Conservation (phyloP, 2,329 filamentous ascomycete genomes). For the Neopestalotiopsis rosae region DNA sequence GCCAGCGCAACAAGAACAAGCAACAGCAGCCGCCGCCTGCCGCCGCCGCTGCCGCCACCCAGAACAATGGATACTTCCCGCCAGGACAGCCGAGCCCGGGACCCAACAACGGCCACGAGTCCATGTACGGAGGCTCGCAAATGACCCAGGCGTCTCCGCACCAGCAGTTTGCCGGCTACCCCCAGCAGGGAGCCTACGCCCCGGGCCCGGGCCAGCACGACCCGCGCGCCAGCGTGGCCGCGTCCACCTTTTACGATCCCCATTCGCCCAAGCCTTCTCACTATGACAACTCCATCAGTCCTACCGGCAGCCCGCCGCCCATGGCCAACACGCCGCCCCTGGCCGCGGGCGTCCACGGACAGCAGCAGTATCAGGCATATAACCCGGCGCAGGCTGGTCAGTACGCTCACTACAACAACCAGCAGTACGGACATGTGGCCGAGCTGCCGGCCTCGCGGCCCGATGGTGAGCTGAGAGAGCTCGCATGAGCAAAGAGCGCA, state of each 20-base stretch:
- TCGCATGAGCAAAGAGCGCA: slow-evolving; percentile 1
- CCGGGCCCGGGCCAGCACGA: background rate
- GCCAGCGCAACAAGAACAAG: slow-evolving; percentile 27
- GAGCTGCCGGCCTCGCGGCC: background rate
- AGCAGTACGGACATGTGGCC: slow-evolving; percentile 29
- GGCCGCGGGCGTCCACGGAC: background rate
- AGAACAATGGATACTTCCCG: background rate
- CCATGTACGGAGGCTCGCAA: background rate
- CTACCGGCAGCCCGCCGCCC: slow-evolving; percentile 16
- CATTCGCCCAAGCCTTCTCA: slow-evolving; percentile 1
- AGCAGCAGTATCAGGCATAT: slow-evolving; percentile 19
- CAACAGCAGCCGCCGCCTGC: background rate
- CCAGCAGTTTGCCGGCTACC: slow-evolving; percentile 7
- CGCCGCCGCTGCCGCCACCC: background rate
- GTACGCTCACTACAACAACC: slow-evolving; percentile 32
- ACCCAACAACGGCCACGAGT: background rate
- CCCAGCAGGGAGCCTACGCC: background rate
- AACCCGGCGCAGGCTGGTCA: slow-evolving; percentile 34
- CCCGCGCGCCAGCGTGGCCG: slow-evolving; percentile 12
- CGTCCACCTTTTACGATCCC: slow-evolving; percentile 1
- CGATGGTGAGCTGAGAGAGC: slow-evolving; percentile 16
- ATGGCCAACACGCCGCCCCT: background rate
- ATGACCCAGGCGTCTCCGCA: slow-evolving; percentile 4
- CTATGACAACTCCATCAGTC: slow-evolving; percentile 8
- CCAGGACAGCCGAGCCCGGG: slow-evolving; percentile 4